Percentiles rank a stretch among this genome's conserved stretches.
These are phyloP conservation scores for Albatrellus ellisii DNA, from an alignment of 768 basidiomycete species.

Conservation along the genomic window DNA sequence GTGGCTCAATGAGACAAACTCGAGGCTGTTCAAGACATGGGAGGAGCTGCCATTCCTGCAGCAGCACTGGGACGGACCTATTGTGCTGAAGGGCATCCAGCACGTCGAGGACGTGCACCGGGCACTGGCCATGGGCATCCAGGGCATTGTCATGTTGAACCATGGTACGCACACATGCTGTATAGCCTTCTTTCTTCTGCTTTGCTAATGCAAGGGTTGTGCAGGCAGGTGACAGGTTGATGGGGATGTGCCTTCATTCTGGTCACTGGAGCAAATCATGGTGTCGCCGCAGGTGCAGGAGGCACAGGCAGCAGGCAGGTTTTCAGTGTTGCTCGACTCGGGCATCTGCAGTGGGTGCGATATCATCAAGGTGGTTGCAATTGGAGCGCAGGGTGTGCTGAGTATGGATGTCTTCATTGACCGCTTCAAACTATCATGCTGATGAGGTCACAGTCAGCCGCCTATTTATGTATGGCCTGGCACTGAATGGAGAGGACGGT, in stretches of 20 bases:
- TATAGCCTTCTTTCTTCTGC: background rate
- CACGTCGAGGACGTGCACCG: conserved; percentile 55
- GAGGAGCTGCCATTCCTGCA: conserved; percentile 55
- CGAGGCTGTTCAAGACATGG: conserved; percentile 54
- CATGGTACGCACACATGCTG: conserved; percentile 35
- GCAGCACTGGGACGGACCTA: conserved; percentile 64
- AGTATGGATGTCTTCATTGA: conserved; percentile 28
- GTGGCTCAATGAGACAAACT: conserved; percentile 53
- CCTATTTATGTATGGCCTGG: conserved; percentile 61
- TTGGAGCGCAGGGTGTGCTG: conserved; percentile 75
- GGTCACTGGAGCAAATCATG: conserved; percentile 57
- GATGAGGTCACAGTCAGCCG: conserved; percentile 38
- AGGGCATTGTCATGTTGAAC: conserved; percentile 74
- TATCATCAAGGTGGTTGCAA: conserved; percentile 71
- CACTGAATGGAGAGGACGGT: conserved; percentile 57
- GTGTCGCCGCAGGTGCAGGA: conserved; percentile 42
- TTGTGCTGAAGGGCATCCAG: conserved; percentile 72
- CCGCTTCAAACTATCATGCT: background rate
- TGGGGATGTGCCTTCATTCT: conserved; percentile 62
- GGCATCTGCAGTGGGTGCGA: conserved; percentile 79
- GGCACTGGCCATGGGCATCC: conserved; percentile 46
- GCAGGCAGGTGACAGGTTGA: conserved; percentile 66
- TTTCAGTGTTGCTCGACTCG: conserved; percentile 66
- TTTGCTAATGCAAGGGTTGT: background rate
- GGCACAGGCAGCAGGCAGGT: conserved; percentile 44